Evolutionary conservation across 768 basidiomycete species (phyloP).

Genomic region (Suillus brevipes): DNA sequence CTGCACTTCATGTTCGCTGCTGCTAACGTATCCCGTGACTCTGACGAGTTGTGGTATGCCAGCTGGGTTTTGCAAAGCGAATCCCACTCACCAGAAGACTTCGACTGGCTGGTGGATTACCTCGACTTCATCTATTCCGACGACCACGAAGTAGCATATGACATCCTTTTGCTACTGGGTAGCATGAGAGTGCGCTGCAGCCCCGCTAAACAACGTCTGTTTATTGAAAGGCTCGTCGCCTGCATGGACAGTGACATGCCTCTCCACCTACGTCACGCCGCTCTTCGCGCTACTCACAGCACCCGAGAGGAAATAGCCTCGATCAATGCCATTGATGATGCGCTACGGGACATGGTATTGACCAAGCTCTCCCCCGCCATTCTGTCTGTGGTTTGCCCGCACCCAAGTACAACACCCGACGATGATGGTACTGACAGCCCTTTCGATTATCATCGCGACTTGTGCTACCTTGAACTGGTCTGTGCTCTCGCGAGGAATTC

Average conservation of each 20-base stretch:
- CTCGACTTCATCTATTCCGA: neutral
- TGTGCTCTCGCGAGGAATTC: neutral
- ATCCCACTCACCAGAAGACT: neutral
- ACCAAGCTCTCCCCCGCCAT: neutral
- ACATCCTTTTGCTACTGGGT: neutral
- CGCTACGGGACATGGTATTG: neutral
- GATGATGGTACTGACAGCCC: neutral
- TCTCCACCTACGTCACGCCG: neutral
- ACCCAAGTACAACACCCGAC: neutral
- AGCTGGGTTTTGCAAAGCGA: neutral
- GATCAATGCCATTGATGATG: neutral
- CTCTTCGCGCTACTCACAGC: neutral
- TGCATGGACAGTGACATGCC: neutral
- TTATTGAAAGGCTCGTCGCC: neutral
- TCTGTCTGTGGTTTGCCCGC: neutral
- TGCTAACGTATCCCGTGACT: neutral
- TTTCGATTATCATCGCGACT: rapidly evolving
- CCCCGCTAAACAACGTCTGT: neutral
- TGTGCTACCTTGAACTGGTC: neutral
- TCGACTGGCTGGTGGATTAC: neutral
- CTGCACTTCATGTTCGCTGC: neutral
- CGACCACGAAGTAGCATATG: neutral
- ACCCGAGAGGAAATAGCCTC: neutral
- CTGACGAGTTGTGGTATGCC: neutral
- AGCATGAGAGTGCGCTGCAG: neutral